These are phyloP conservation scores for Dendrobium nobile DNA, from an alignment of 106 monocot species.

Conservation along the genomic window DNA sequence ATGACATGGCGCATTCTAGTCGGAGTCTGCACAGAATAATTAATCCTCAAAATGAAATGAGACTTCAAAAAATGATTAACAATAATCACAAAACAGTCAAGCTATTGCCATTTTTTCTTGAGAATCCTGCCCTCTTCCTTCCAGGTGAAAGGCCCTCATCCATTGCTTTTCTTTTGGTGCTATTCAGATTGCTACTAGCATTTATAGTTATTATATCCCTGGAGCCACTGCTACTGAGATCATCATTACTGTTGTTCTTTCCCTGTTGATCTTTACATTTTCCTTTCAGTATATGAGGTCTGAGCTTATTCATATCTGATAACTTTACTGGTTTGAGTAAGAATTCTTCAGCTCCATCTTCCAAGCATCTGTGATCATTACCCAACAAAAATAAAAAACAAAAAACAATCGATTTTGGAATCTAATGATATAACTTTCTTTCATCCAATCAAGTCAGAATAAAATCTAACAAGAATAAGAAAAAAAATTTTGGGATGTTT, in stretches of 20 bases:
- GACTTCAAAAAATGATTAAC: too few species aligned
- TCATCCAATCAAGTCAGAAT: constrained; percentile 8
- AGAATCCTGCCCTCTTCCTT: constrained; percentile 56
- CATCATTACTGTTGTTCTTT: neutral
- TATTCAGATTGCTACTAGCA: neutral
- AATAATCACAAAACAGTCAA: constrained; percentile 31
- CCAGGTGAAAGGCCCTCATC: constrained; percentile 58
- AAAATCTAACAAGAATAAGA: constrained; percentile 29
- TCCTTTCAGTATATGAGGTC: constrained; percentile 66
- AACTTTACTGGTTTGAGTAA: constrained; percentile 11
- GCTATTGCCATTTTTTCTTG: constrained; percentile 14
- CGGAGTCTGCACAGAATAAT: too few species aligned
- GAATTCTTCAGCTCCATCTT: constrained; percentile 91
- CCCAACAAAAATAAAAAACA: neutral
- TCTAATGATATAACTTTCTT: neutral
- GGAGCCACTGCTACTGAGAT: neutral
- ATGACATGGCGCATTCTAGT: too few species aligned
- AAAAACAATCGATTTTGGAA: neutral
- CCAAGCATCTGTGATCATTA: constrained; percentile 61
- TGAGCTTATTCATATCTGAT: constrained; percentile 75
- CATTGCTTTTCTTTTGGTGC: constrained; percentile 31
- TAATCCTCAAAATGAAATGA: too few species aligned
- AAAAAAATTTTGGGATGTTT: constrained; percentile 30
- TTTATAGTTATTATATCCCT: neutral
- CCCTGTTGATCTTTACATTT: constrained; percentile 30